A percentile compares a stretch with the other conserved stretches of the same genome.
Conservation (phyloP, 352 stramenopile species). For the Elongisporangium prolatum region DNA sequence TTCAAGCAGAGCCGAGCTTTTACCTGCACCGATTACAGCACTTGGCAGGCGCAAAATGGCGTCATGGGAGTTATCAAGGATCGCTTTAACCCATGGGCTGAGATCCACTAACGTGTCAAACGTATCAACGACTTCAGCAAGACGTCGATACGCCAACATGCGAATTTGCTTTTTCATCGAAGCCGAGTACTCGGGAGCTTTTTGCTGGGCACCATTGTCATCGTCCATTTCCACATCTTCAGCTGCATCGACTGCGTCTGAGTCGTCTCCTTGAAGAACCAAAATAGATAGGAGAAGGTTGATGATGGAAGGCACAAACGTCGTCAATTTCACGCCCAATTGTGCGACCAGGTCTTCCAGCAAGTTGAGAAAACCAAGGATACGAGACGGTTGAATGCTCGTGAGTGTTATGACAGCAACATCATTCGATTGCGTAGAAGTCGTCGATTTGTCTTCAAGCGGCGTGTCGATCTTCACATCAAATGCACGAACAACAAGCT, state of each 20-base stretch:
- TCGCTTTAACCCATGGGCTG: slow-evolving; percentile 49
- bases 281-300: slow-evolving; percentile 77
- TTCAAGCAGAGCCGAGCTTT: slow-evolving; percentile 74
- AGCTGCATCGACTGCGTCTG: slow-evolving; percentile 12
- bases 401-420: slow-evolving; percentile 23
- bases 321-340: slow-evolving; percentile 77
- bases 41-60: slow-evolving; percentile 67
- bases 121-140: slow-evolving; percentile 71
- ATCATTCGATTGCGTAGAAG: not conserved
- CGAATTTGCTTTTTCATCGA: slow-evolving; percentile 81
- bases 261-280: slow-evolving; percentile 15
- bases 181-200: slow-evolving; percentile 14
- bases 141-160: slow-evolving; percentile 66
- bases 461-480: slow-evolving; percentile 38
- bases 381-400: slow-evolving; percentile 62
- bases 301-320: slow-evolving; percentile 76
- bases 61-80: slow-evolving; percentile 41
- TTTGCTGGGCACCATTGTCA: slow-evolving; percentile 15
- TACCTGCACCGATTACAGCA: slow-evolving; percentile 65
- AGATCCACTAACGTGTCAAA: slow-evolving; percentile 70
- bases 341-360: slow-evolving; percentile 85
- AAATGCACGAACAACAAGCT: slow-evolving; percentile 87
- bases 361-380: slow-evolving; percentile 89
- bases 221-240: slow-evolving; percentile 16
- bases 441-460: not conserved